These are phyloP conservation scores for Lactifluus rugatus DNA, from an alignment of 768 basidiomycete genomes.

Conservation along the genomic window DNA sequence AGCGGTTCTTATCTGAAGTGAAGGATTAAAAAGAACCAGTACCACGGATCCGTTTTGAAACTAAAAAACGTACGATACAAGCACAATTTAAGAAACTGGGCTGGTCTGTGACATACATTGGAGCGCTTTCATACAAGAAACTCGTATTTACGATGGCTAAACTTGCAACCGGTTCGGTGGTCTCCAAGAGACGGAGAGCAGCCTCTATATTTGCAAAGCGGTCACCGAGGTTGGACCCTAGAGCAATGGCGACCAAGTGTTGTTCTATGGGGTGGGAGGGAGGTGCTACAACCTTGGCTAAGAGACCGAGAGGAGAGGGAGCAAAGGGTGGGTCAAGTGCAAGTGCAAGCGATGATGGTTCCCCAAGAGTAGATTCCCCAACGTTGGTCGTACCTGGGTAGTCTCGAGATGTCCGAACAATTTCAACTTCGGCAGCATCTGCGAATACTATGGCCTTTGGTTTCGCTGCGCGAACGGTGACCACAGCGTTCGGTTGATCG, in stretches of 20 bases:
- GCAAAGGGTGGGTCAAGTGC: slow-evolving; percentile 4
- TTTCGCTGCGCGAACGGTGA: slow-evolving; percentile 57
- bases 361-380: slow-evolving; percentile 1
- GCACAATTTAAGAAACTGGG: slow-evolving; percentile 84
- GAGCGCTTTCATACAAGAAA: slow-evolving; percentile 85
- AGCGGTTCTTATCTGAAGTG: slow-evolving; percentile 63
- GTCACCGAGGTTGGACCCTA: slow-evolving; percentile 90
- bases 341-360: neutral
- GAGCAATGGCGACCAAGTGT: slow-evolving; percentile 53
- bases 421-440: slow-evolving; percentile 50
- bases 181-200: slow-evolving; percentile 65
- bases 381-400: slow-evolving; percentile 23
- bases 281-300: neutral
- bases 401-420: slow-evolving; percentile 38
- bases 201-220: slow-evolving; percentile 70
- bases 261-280: neutral
- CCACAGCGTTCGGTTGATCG: slow-evolving; percentile 20
- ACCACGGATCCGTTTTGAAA: no score
- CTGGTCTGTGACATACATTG: slow-evolving; percentile 95
- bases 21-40: neutral
- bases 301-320: neutral
- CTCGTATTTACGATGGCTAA: slow-evolving; percentile 61
- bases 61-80: slow-evolving; percentile 56
- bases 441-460: slow-evolving; percentile 63
- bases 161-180: slow-evolving; percentile 18